Percentiles rank a stretch among this genome's conserved stretches.
Evolutionary conservation across 75 land plant genomes (phyloP).

Genomic region (Pinus taeda): DNA sequence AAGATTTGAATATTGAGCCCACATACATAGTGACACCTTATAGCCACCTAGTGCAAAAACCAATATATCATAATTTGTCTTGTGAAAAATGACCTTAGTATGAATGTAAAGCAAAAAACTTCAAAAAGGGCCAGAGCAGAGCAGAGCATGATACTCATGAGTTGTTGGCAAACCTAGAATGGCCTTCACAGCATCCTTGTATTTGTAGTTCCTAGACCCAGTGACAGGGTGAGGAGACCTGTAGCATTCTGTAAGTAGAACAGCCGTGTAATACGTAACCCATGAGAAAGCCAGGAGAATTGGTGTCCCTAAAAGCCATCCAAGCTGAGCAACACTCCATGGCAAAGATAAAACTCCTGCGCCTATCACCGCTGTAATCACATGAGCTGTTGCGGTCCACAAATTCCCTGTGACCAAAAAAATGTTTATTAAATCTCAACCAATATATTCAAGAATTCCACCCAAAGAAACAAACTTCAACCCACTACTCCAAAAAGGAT

Average conservation of each 20-base stretch:
- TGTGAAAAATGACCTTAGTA: neutral
- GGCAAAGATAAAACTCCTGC: constrained; percentile 65
- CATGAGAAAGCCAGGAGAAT: constrained; percentile 22
- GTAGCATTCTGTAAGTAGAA: constrained; percentile 34
- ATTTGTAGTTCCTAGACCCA: constrained; percentile 45
- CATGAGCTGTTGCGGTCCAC: constrained; percentile 54
- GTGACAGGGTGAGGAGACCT: constrained; percentile 24
- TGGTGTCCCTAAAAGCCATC: constrained; percentile 43
- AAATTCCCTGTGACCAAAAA: constrained; percentile 24
- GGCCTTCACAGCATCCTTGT: constrained; percentile 47
- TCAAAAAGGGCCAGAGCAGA: neutral
- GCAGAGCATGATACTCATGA: neutral
- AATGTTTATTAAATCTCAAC: neutral
- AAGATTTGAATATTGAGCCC: constrained; percentile 20
- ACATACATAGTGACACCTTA: constrained; percentile 13
- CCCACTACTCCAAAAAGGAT: neutral
- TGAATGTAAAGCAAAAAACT: neutral
- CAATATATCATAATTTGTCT: neutral
- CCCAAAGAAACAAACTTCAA: neutral
- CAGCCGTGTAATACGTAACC: constrained; percentile 36
- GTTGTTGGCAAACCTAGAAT: constrained; percentile 3
- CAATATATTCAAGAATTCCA: neutral
- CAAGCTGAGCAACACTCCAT: constrained; percentile 66
- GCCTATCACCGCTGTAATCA: constrained; percentile 68
- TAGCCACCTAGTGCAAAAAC: constrained; percentile 4